phyloP scores from a whole-genome alignment of 805 yeast genomes.

The Kuraishia borneana region DNA sequence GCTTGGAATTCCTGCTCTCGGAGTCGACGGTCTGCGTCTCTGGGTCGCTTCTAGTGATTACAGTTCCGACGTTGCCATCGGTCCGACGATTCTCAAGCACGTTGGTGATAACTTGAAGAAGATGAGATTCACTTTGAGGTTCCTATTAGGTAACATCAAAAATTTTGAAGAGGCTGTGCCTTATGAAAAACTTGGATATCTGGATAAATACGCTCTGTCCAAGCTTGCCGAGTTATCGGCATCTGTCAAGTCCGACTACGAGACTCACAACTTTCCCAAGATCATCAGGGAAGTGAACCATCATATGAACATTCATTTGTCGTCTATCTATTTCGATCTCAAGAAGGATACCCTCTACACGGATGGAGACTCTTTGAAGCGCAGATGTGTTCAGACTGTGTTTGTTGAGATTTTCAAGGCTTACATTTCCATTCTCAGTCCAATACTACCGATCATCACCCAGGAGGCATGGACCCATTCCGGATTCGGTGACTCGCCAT shows the following conservation, averaged over 20 bases:
- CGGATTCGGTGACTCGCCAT: constrained; percentile 27
- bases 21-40: constrained; percentile 83
- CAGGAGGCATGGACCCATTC: constrained; percentile 80
- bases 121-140: constrained; percentile 70
- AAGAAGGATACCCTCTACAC: constrained; percentile 82
- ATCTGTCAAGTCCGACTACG: constrained; percentile 32
- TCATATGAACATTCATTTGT: constrained; percentile 65
- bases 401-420: constrained; percentile 45
- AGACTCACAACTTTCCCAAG: constrained; percentile 52
- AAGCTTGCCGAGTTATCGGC: constrained; percentile 37
- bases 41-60: constrained; percentile 89
- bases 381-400: constrained; percentile 57
- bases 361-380: constrained; percentile 35
- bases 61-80: constrained; percentile 67
- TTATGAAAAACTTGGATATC: constrained; percentile 22
- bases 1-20: constrained; percentile 48
- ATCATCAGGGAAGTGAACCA: constrained; percentile 58
- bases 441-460: constrained; percentile 71
- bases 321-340: constrained; percentile 79
- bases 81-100: constrained; percentile 59
- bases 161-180: constrained; percentile 26
- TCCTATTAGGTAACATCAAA: constrained; percentile 66
- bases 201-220: constrained; percentile 58
- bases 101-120: constrained; percentile 77
- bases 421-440: constrained; percentile 61